phyloP scores from a whole-genome alignment of 805 yeast species.

The Candida quercuum region DNA sequence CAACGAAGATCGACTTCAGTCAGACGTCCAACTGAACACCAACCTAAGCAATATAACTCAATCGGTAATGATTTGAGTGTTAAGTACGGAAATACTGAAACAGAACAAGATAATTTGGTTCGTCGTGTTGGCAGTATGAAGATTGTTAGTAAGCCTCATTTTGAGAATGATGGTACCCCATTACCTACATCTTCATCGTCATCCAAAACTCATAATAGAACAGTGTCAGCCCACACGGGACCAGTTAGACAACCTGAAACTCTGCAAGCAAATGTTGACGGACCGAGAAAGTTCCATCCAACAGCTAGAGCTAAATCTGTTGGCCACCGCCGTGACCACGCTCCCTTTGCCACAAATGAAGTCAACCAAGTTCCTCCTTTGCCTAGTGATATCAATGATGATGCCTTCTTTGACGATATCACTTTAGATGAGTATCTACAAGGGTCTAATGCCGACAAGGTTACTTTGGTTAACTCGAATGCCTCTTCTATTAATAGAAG shows the following conservation, averaged over 20 bases:
- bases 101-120: constrained; percentile 13
- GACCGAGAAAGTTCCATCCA: constrained; percentile 50
- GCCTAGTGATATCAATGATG: constrained; percentile 33
- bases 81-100: constrained; percentile 5
- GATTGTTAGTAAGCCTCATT: constrained; percentile 12
- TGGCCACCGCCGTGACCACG: constrained; percentile 63
- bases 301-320: constrained; percentile 85
- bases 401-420: constrained; percentile 46
- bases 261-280: constrained; percentile 9
- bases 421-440: constrained; percentile 50
- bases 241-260: constrained; percentile 5
- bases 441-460: constrained; percentile 12
- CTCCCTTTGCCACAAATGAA: constrained; percentile 5
- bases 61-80: not conserved
- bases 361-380: constrained; percentile 22
- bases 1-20: constrained; percentile 22
- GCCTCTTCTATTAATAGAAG: constrained; percentile 12
- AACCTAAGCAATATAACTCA: not conserved
- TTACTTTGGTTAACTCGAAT: constrained; percentile 14
- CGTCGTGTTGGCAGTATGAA: constrained; percentile 24
- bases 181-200: not conserved
- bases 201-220: constrained; percentile 19
- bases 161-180: constrained; percentile 8
- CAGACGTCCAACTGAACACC: constrained; percentile 16
- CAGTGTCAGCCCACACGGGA: constrained; percentile 24